phyloP scores from a whole-genome alignment of 176 grass and related monocot species.

The Echinochloa phyllopogon region DNA sequence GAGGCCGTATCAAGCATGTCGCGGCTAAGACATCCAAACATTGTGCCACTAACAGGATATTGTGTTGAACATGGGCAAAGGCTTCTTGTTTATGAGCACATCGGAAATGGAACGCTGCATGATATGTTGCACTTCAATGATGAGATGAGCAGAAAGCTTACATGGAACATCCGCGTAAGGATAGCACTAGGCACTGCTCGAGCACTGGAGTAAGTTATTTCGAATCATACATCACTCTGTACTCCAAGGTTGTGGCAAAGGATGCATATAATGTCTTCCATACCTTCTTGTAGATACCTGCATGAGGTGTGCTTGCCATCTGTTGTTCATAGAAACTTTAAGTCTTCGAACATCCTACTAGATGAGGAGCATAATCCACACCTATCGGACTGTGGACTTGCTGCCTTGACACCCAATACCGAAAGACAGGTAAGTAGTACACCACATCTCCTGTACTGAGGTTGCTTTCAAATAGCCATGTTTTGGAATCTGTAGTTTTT shows the following conservation, averaged over 20 bases:
- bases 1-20: slow-evolving; percentile 95
- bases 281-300: slow-evolving; percentile 66
- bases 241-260: slow-evolving; percentile 26
- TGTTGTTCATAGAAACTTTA: slow-evolving; percentile 93
- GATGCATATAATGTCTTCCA: slow-evolving; percentile 4
- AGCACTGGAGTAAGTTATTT: slow-evolving; percentile 85
- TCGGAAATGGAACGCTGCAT: slow-evolving; percentile 84
- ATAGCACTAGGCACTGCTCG: slow-evolving; percentile 86
- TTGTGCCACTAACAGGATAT: slow-evolving; percentile 80
- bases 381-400: slow-evolving; percentile 94
- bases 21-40: slow-evolving; percentile 89
- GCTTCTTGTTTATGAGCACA: slow-evolving; percentile 90
- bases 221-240: neutral
- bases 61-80: slow-evolving; percentile 91
- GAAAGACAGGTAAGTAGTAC: slow-evolving; percentile 80
- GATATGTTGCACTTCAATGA: slow-evolving; percentile 85
- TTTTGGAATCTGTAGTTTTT: slow-evolving; percentile 31
- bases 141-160: slow-evolving; percentile 77
- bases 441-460: neutral
- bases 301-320: slow-evolving; percentile 98
- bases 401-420: slow-evolving; percentile 82
- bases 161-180: slow-evolving; percentile 89
- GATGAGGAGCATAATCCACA: slow-evolving; percentile 94
- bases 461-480: slow-evolving; percentile 7
- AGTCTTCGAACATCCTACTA: slow-evolving; percentile 96